Evolutionary conservation across 306 rosid species (phyloP), one percentile per base, ranked within the genome.

Genomic region (Lathyrus tuberosus): DNA sequence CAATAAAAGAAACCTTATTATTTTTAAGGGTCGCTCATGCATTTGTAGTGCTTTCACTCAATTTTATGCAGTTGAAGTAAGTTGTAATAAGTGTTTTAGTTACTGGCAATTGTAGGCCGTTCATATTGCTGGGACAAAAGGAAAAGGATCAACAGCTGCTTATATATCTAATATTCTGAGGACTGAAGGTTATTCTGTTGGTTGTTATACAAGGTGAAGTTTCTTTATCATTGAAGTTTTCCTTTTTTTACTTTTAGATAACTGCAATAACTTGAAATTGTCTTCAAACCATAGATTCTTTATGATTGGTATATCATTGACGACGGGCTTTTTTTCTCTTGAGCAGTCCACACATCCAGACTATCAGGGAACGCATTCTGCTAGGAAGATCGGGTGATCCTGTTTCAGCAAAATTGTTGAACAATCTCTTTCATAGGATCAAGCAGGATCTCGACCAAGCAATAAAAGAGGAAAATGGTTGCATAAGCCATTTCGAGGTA

Each of bases 401-500:
- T 1, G 91, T 88, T 57, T 72, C 94, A 2, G 84, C 86, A 0
- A 86, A 78, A 77, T 66, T 79, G 57, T 78, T 93, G 79, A 86
- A 73, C 73, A 77, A 59, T 72, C 82, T 90, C 59, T 90, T 93
- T 74, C 81, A 42, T 30, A 75, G 82, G 78, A 83, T 69, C 44
- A 85, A 81, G 74, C 70, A 49, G 65, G 62, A 67, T 31, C 84
- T 93, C 38, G 87, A 93, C 74, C 77, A 56, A 72, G 89, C 92
- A 57, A 62, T 79, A 22, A 70, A 75, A 72, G 84, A 79, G 53
- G 98, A 90, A 78, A 84, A 85, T 80, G 96, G 90, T 57, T 71
- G 61, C 69, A 43, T 87, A 8, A 90, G 91, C 75, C 97, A 93
- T 75, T 90, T 93, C 73, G 98, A 93, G 98, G 98, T 92, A 83